Percentiles rank a stretch among this genome's conserved stretches.
phyloP scores from a whole-genome alignment of 164 flowering plant species.

The Euptelea pleiosperma region DNA sequence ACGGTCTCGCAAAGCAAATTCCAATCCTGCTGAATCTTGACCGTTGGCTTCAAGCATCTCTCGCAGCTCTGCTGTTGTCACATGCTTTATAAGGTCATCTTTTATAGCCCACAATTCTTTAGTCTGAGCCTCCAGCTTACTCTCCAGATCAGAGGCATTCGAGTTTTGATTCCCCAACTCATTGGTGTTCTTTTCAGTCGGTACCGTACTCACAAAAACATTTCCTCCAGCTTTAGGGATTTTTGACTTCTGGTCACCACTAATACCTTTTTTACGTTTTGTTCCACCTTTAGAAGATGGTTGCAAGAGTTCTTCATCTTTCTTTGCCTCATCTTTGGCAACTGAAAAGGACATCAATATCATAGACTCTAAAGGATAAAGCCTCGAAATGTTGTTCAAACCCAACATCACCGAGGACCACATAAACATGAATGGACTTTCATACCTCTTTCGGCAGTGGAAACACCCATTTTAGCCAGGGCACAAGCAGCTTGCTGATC shows the following conservation, averaged over 20 bases:
- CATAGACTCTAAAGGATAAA: not conserved
- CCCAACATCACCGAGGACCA: not conserved
- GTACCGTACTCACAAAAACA: slow-evolving; percentile 19
- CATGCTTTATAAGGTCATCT: slow-evolving; percentile 81
- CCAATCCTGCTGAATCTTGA: slow-evolving; percentile 82
- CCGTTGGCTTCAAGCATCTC: slow-evolving; percentile 87
- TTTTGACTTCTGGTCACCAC: slow-evolving; percentile 47
- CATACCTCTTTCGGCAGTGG: slow-evolving; percentile 43
- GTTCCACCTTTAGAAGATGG: slow-evolving; percentile 42
- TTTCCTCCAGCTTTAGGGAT: slow-evolving; percentile 46
- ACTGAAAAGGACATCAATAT: slow-evolving; percentile 19
- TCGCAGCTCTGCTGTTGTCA: slow-evolving; percentile 66
- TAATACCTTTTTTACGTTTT: slow-evolving; percentile 55
- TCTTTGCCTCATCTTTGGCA: slow-evolving; percentile 20
- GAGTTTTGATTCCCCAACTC: slow-evolving; percentile 18
- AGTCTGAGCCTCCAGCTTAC: slow-evolving; percentile 59
- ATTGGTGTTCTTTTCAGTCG: slow-evolving; percentile 15
- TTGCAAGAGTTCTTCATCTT: slow-evolving; percentile 25
- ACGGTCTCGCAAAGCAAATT: slow-evolving; percentile 78
- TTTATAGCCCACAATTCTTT: slow-evolving; percentile 77
- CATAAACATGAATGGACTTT: not conserved
- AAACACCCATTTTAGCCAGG: slow-evolving; percentile 34
- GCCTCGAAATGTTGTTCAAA: not conserved
- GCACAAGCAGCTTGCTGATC: slow-evolving; percentile 46
- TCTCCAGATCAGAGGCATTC: slow-evolving; percentile 33